Evolutionary conservation across 768 basidiomycete species (phyloP).

Genomic region (Steccherinum ochraceum): DNA sequence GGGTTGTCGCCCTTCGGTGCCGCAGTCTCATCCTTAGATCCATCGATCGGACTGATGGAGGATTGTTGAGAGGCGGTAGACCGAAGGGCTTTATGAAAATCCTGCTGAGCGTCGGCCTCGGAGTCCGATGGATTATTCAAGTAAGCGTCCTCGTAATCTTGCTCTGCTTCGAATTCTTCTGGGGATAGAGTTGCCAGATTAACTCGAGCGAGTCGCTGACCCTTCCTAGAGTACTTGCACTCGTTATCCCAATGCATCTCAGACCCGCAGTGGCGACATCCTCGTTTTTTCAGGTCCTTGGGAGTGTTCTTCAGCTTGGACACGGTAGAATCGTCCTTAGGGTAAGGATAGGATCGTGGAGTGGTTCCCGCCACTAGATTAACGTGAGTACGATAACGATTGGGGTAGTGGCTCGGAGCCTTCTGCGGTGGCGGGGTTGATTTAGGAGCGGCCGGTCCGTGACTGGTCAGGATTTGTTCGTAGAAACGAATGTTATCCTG

Average conservation of each 20-base stretch:
- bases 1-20: too few species aligned
- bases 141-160: too few species aligned
- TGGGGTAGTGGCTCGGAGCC: not conserved
- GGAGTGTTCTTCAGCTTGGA: slow-evolving; percentile 7
- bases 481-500: not conserved
- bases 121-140: too few species aligned
- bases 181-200: slow-evolving; percentile 16
- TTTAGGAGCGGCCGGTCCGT: too few species aligned
- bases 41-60: too few species aligned
- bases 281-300: too few species aligned
- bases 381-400: not conserved
- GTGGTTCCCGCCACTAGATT: not conserved
- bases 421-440: too few species aligned
- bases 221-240: slow-evolving; percentile 22
- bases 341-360: slow-evolving; percentile 11
- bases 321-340: slow-evolving; percentile 8
- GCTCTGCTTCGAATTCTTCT: too few species aligned
- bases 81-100: too few species aligned
- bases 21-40: too few species aligned
- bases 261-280: slow-evolving; percentile 28
- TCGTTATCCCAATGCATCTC: slow-evolving; percentile 29
- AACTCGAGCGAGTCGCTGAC: slow-evolving; percentile 12
- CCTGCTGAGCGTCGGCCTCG: too few species aligned
- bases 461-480: not conserved
- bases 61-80: too few species aligned